Evolutionary conservation across 2,329 filamentous ascomycete genomes (phyloP).

Genomic region (Pezicula neosporulosa): DNA sequence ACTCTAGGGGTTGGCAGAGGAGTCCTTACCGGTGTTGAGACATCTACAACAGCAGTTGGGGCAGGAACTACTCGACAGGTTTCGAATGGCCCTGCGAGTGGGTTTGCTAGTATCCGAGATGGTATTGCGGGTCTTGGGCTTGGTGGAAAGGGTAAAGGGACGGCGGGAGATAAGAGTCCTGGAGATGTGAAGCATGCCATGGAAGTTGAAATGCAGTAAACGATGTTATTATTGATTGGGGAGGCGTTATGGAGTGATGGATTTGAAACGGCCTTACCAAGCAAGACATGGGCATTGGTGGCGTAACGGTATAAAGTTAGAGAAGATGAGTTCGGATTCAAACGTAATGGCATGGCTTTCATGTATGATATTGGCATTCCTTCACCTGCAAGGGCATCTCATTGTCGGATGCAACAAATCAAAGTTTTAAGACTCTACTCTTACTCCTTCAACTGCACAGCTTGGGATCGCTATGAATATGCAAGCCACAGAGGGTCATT

Average conservation of each 20-base stretch:
- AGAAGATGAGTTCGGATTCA: no score
- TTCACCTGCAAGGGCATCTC: no score
- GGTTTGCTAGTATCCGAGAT: slow-evolving; percentile 39
- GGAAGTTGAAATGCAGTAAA: slow-evolving; percentile 48
- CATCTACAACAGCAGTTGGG: slow-evolving; percentile 13
- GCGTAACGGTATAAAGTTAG: no score
- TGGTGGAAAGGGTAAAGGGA: slow-evolving; percentile 27
- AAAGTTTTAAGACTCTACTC: no score
- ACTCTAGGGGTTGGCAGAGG: slow-evolving; percentile 4
- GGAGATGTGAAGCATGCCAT: slow-evolving; percentile 28
- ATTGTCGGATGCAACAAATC: no score
- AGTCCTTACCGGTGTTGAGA: slow-evolving; percentile 25
- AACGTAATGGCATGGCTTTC: no score
- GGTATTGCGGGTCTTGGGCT: slow-evolving; percentile 41
- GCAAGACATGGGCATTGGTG: neutral
- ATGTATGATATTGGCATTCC: no score
- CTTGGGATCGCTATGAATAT: no score
- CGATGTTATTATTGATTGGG: neutral
- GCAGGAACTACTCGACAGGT: slow-evolving; percentile 18
- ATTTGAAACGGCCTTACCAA: neutral
- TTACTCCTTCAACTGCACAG: no score
- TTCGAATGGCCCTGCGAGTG: slow-evolving; percentile 27
- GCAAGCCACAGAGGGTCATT: neutral
- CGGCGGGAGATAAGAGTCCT: slow-evolving; percentile 20
- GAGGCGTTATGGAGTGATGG: neutral